Conservation (phyloP, 2,329 filamentous ascomycete genomes). For the Colletotrichum cereale region DNA sequence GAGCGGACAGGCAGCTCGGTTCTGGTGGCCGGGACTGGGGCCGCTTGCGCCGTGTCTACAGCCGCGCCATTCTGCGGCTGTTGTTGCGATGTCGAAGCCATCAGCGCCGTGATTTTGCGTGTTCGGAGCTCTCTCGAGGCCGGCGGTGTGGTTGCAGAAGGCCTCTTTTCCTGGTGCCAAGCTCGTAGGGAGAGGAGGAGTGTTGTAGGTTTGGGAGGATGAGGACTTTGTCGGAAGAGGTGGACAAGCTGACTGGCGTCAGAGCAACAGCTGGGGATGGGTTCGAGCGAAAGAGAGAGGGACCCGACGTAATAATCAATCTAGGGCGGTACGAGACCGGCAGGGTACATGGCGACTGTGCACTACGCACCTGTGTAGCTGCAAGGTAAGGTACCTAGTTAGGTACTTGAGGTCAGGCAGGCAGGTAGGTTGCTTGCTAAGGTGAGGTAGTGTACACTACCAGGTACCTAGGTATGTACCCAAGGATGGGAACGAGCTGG, state of each 20-base stretch:
- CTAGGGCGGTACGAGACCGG: conserved; percentile 18
- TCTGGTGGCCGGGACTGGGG: conserved; percentile 21
- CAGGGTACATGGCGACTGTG: not conserved
- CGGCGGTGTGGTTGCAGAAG: not conserved
- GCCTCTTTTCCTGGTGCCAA: conserved; percentile 18
- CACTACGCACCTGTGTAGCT: not conserved
- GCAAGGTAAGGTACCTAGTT: not conserved
- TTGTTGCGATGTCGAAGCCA: conserved; percentile 39
- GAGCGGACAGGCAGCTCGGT: conserved; percentile 43
- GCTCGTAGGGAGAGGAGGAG: conserved; percentile 1
- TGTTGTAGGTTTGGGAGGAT: conserved; percentile 1
- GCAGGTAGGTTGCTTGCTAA: not conserved
- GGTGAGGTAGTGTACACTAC: not conserved
- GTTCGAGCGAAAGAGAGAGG: not conserved
- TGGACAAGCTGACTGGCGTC: conserved; percentile 37
- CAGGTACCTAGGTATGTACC: not conserved
- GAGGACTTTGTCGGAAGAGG: conserved; percentile 16
- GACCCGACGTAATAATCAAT: conserved; percentile 39
- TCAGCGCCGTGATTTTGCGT: conserved; percentile 17
- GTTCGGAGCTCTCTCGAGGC: conserved; percentile 11
- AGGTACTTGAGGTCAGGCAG: not conserved
- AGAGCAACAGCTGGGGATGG: conserved; percentile 30
- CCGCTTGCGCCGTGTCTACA: conserved; percentile 24
- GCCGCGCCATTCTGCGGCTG: conserved; percentile 41
- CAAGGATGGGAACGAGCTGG: conserved; percentile 7